Base-by-base conservation (phyloP, 2,329 filamentous ascomycete species). In the Cryphonectria radicalis region DNA sequence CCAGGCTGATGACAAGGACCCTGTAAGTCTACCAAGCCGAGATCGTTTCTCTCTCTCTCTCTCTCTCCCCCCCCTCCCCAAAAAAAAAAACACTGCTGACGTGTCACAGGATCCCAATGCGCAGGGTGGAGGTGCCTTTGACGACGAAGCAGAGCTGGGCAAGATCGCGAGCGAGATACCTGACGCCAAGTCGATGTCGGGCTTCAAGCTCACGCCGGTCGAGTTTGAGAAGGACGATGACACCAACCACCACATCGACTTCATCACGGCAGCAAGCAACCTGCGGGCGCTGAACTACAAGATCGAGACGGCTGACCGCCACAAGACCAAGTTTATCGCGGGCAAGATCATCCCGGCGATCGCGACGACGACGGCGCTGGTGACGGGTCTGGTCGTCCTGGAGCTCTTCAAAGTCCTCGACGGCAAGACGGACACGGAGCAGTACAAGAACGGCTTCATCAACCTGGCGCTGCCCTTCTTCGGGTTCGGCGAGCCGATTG, bases 291-390 rank as follows among this genome's bases (percentile, higher is more conserved):
- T 97, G 82, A 99, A 99, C 85, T 99, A 99, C 88, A 97, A 96
- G 82, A 99, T 99, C 76, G 90, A 93, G 78, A 88, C 91, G 74
- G 95, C 96, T 0, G 95, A 99, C 79, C 89, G 94, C 73, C 96
- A 98, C 87, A 97, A 96, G 90, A 99, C 95, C 73, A 99, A 99
- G 86, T 98, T 99, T 82, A 99, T 99, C 80, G 97, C 96, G 43
- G 96, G 96, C 81, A 99, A 99, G 89, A 99, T 99, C 76, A 99
- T 99, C 75, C 96, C 96, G 32, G 96, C 96, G 63, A 99, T 99
- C 81, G 96, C 96, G 62, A 99, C 96, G 3, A 98, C 96, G 0
- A 99, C 96, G 3, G 95, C 96, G 3, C 86, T 99, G 71, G 95
- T 98, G 17, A 99, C 96, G 3, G 96, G 96, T 71, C 87, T 99